These are phyloP conservation scores for Massospora cicadina DNA, from an alignment of 371 early-diverging fungal species.

Conservation along the genomic window DNA sequence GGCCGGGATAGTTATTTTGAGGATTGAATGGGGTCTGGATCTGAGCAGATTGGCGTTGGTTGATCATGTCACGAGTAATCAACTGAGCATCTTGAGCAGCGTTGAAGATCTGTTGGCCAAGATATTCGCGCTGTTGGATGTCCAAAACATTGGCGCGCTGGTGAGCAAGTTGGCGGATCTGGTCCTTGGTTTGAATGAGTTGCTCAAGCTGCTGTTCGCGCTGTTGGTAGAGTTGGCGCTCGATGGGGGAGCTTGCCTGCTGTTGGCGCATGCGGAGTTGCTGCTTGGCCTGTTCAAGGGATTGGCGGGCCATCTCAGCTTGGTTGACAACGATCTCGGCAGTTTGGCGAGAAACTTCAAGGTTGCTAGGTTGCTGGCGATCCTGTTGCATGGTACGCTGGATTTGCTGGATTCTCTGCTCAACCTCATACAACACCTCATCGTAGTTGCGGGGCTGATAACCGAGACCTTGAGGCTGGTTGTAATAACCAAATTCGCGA, in stretches of 20 bases:
- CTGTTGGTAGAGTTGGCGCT: background rate
- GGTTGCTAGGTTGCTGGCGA: background rate
- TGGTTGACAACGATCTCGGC: background rate
- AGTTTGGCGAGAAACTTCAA: background rate
- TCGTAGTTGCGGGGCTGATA: too few relatives aligned
- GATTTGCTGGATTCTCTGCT: background rate
- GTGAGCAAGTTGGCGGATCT: conserved; percentile 7
- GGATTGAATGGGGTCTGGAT: too few relatives aligned
- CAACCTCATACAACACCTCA: background rate
- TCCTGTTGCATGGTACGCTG: background rate
- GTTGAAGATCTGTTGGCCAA: conserved; percentile 1
- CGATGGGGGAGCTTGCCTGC: background rate
- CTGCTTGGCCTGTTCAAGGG: conserved; percentile 1
- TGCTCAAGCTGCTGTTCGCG: background rate
- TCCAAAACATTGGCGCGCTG: background rate
- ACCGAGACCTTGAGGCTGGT: too few relatives aligned
- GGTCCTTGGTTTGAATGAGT: conserved; percentile 2
- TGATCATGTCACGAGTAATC: background rate
- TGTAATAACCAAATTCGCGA: too few relatives aligned
- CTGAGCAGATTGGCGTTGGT: background rate
- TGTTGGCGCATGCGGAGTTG: background rate
- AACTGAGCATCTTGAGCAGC: background rate
- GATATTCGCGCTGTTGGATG: background rate
- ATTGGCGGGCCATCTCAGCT: background rate
- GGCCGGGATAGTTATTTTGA: too few relatives aligned